Percentiles rank a stretch among this genome's conserved stretches.
These are phyloP conservation scores for Eudorina sp. DNA, from an alignment of 139 green algal species.

Conservation along the genomic window DNA sequence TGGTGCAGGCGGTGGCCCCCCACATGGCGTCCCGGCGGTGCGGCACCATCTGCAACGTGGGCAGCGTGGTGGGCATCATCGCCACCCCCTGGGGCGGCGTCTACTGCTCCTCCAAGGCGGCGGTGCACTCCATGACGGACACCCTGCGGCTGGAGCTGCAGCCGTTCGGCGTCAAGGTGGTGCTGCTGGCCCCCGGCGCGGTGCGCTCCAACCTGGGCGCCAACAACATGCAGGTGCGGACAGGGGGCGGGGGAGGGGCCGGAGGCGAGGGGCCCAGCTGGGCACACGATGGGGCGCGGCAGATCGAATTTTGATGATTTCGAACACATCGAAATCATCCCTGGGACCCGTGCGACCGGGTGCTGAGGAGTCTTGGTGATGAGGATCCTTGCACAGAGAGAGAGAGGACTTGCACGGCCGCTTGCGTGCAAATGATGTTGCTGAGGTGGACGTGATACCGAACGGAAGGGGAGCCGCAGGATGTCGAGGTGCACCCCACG, in stretches of 20 bases:
- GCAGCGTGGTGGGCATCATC: constrained; percentile 45
- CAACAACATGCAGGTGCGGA: constrained; percentile 37
- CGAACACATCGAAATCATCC: too few relatives aligned
- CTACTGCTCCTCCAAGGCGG: constrained; percentile 61
- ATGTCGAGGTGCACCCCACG: too few relatives aligned
- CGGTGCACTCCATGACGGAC: constrained; percentile 61
- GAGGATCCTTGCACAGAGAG: too few relatives aligned
- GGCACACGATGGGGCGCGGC: too few relatives aligned
- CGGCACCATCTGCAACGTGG: constrained; percentile 59
- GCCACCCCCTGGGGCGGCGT: constrained; percentile 43
- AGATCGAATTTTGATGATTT: too few relatives aligned
- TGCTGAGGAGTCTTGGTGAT: too few relatives aligned
- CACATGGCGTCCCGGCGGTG: constrained; percentile 50
- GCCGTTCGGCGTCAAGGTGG: constrained; percentile 56
- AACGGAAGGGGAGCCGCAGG: too few relatives aligned
- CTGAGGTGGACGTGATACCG: too few relatives aligned
- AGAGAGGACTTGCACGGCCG: too few relatives aligned
- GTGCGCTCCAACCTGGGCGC: constrained; percentile 46
- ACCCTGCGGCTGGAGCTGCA: constrained; percentile 55
- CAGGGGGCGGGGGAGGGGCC: neutral
- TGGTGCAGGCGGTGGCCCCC: constrained; percentile 51
- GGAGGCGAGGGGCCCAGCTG: neutral
- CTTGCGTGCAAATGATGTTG: too few relatives aligned
- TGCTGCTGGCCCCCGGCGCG: constrained; percentile 56
- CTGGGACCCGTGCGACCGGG: too few relatives aligned